Evolutionary conservation across 1,284 basidiomycete species (phyloP), one percentile per base, ranked within the genome.

Genomic region (Ceratobasidium sp.): DNA sequence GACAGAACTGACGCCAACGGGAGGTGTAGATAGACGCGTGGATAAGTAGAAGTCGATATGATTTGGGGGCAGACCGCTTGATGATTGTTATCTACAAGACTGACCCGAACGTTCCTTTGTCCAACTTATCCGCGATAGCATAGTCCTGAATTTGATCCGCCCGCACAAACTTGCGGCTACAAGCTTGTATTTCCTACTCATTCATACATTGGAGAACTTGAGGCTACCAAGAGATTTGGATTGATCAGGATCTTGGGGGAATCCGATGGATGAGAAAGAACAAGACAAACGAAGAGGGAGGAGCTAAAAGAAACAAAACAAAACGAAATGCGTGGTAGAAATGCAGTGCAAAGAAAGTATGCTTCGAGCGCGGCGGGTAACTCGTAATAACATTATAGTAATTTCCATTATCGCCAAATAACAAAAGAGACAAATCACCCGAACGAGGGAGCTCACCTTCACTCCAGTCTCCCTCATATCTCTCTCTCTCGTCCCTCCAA

Each of bases 91-190:
- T 23, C 44, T 72, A 44, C 47, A 52, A 41, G n/a, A 72, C 89
- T 59, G 79, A 93, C 93, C 96, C 96, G 80, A 98, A 98, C 11
- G 96, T 98, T 8, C 96, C 96, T 81, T 98, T 95, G 49, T 96
- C 96, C 28, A 98, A 83, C 82, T 97, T 97, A 9, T 89, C 91
- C 38, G 91, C 90, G 11, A 91, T 84, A 71, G 91, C 88, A 80
- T 97, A 98, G 75, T 93, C 91, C n/a, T 83, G 82, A 75, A 96
- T 87, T 55, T 84, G 82, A 1, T 93, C 92, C 77, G 91, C 93
- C 0, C 96, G 96, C 21, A 85, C 82, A 77, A 98, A 95, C 2
- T 82, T 82, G 73, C 87, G 87, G 2, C 88, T 88, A 78, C 92
- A 92, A 0, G 85, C 87, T 49, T 82, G 81, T 75, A 84, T 79